Evolutionary conservation across 1,284 basidiomycete species (phyloP).

Genomic region (Pascua guehoae): DNA sequence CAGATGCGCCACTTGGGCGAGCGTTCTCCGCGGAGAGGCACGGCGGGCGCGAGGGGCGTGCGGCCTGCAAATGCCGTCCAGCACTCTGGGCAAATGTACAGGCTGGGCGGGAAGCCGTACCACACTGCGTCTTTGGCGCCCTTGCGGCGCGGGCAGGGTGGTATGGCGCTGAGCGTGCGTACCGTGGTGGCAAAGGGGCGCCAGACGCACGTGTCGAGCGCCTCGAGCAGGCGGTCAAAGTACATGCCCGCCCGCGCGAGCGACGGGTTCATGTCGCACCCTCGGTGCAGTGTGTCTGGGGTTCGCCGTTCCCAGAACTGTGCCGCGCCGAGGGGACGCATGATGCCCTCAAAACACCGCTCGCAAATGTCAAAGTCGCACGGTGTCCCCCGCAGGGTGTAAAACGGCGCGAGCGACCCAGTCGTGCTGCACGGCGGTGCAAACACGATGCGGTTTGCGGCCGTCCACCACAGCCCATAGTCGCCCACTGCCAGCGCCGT

Average conservation of each 20-base stretch:
- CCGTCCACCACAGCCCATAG: neutral
- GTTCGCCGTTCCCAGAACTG: too few species aligned
- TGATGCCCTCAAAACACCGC: too few species aligned
- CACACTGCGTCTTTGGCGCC: neutral
- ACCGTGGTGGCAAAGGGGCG: neutral
- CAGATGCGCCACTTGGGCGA: neutral
- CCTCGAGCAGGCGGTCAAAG: neutral
- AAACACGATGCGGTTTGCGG: neutral
- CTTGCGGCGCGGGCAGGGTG: constrained; percentile 1
- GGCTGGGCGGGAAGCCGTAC: constrained; percentile 1
- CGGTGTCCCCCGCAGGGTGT: too few species aligned
- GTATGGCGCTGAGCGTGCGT: neutral
- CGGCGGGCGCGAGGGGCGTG: neutral
- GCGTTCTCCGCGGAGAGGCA: neutral
- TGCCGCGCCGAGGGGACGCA: too few species aligned
- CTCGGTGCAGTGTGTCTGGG: neutral
- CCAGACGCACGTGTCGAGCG: neutral
- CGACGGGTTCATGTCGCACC: neutral
- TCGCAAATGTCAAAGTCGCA: too few species aligned
- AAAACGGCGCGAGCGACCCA: too few species aligned
- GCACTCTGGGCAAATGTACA: constrained; percentile 1
- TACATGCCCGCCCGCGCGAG: neutral
- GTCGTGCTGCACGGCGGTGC: neutral
- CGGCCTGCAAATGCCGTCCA: neutral
- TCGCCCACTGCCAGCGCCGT: neutral